Evolutionary conservation across 2,329 filamentous ascomycete species (phyloP).

Genomic region (Pseudocercospora pini-densiflorae): DNA sequence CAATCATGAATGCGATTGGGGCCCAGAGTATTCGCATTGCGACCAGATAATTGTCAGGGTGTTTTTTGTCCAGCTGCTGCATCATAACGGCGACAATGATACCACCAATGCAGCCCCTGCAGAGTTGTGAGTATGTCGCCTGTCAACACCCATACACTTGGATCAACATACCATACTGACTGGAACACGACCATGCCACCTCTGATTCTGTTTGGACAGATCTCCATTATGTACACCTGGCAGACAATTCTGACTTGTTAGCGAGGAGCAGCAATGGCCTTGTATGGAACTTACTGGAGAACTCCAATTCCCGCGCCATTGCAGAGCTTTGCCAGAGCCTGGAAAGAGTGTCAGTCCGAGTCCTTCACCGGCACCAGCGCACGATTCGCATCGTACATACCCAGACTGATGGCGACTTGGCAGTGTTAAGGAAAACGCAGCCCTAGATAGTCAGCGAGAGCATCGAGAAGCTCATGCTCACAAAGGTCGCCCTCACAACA

Average conservation of each 20-base stretch:
- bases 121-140: neutral
- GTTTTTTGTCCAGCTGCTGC: conserved; percentile 13
- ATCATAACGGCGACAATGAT: conserved; percentile 15
- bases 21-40: conserved; percentile 11
- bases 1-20: conserved; percentile 7
- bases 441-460: neutral
- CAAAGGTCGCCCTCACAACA: neutral
- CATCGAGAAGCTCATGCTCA: neutral
- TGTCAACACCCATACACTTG: neutral
- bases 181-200: conserved; percentile 13
- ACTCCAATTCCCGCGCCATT: conserved; percentile 14
- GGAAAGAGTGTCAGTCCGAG: neutral
- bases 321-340: conserved; percentile 14
- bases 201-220: conserved; percentile 10
- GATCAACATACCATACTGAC: conserved; percentile 1
- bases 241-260: conserved; percentile 8
- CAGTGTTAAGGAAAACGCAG: conserved; percentile 13
- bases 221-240: conserved; percentile 16
- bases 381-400: neutral
- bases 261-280: neutral
- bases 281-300: neutral
- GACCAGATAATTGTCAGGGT: conserved; percentile 11
- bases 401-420: conserved; percentile 10
- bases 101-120: conserved; percentile 9
- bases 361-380: neutral